Evolutionary conservation across 139 green algal genomes (phyloP).

Genomic region (Chlorella vulgaris): DNA sequence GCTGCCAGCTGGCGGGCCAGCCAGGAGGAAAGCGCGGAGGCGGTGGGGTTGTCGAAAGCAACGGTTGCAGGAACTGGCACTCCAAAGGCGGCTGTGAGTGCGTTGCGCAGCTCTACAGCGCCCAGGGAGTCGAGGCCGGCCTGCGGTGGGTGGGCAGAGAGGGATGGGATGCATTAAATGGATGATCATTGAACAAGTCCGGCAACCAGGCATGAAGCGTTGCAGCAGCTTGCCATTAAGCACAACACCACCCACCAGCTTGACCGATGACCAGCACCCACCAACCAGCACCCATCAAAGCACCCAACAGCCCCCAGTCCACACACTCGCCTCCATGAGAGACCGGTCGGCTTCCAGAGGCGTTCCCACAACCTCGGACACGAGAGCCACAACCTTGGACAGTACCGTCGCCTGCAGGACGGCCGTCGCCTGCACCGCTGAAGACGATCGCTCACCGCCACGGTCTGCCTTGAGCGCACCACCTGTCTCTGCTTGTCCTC

Average conservation of each 20-base stretch:
- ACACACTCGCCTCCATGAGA: constrained; percentile 54
- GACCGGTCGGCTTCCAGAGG: constrained; percentile 53
- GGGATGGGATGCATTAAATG: background rate
- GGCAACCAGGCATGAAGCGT: background rate
- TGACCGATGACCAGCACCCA: no score
- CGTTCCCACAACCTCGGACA: background rate
- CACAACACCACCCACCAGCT: no score
- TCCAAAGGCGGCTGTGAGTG: constrained; percentile 23
- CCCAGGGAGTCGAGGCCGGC: constrained; percentile 76
- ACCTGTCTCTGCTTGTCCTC: no score
- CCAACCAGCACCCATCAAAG: no score
- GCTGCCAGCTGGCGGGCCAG: background rate
- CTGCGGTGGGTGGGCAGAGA: background rate
- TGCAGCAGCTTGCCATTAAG: background rate
- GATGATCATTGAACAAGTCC: background rate
- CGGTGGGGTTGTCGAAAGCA: constrained; percentile 69
- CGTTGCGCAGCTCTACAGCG: constrained; percentile 51
- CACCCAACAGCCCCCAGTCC: background rate
- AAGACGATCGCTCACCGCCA: no score
- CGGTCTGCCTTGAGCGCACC: no score
- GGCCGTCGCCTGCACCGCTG: background rate
- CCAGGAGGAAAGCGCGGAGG: constrained; percentile 34
- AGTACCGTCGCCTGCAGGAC: background rate
- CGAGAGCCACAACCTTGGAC: background rate
- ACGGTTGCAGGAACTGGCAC: constrained; percentile 44